Percentiles rank a stretch among this genome's conserved stretches.
phyloP scores from a whole-genome alignment of 2,329 filamentous ascomycete genomes.

The Penicillium capsulatum region DNA sequence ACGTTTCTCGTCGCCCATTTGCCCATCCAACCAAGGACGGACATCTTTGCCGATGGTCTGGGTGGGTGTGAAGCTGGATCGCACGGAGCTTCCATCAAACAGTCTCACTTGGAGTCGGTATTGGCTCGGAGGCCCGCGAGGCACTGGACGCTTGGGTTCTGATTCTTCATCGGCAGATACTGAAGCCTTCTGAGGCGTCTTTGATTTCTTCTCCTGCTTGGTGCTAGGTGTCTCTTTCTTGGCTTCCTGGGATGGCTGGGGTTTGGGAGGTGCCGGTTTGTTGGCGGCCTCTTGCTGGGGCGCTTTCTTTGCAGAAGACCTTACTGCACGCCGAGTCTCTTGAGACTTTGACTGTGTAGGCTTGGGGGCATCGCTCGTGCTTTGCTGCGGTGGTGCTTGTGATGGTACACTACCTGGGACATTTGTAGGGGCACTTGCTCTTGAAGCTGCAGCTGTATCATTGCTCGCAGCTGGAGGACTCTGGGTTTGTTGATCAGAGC shows the following conservation, averaged over 20 bases:
- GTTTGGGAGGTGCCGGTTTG: no score
- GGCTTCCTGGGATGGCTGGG: conserved; percentile 62
- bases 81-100: conserved; percentile 77
- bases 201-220: conserved; percentile 36
- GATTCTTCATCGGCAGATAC: conserved; percentile 7
- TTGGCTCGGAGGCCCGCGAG: conserved; percentile 25
- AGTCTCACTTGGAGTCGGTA: conserved; percentile 73
- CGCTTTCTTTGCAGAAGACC: neutral
- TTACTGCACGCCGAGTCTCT: neutral
- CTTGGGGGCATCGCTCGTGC: no score
- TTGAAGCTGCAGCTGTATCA: conserved; percentile 7
- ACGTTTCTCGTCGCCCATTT: conserved; percentile 52
- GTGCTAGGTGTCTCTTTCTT: conserved; percentile 53
- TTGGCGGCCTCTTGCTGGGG: conserved; percentile 37
- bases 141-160: conserved; percentile 13
- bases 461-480: no score
- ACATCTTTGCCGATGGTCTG: conserved; percentile 63
- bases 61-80: conserved; percentile 63
- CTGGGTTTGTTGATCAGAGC: conserved; percentile 5
- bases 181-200: conserved; percentile 9
- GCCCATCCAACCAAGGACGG: conserved; percentile 70
- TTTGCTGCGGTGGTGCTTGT: conserved; percentile 1
- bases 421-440: conserved; percentile 7
- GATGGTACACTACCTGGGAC: conserved; percentile 15
- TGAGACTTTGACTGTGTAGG: neutral